phyloP scores from a whole-genome alignment of 345 rosid genomes.

The Eucalyptus erythrocorys region DNA sequence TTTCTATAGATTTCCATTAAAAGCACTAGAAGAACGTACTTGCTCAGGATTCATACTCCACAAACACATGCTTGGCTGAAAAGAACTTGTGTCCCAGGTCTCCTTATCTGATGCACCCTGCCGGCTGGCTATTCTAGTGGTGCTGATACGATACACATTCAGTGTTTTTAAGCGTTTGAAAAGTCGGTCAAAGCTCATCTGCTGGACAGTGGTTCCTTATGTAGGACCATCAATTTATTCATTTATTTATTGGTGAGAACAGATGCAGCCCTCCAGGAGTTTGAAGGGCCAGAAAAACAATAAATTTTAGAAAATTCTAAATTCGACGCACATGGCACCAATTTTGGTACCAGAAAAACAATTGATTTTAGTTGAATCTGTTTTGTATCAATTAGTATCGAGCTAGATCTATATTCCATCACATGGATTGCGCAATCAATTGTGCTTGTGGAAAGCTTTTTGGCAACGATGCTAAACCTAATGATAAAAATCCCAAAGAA shows the following conservation, averaged over 20 bases:
- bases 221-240: background rate
- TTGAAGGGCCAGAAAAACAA: background rate
- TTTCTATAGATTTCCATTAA: background rate
- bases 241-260: background rate
- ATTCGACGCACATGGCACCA: background rate
- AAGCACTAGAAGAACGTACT: background rate
- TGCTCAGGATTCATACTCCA: background rate
- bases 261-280: background rate
- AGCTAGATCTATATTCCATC: background rate
- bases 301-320: background rate
- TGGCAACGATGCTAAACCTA: background rate
- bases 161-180: background rate
- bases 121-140: background rate
- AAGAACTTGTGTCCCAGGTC: background rate
- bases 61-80: background rate
- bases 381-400: background rate
- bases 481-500: background rate
- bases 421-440: background rate
- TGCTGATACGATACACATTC: background rate
- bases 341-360: background rate
- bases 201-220: background rate
- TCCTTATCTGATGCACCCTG: background rate
- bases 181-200: constrained; percentile 3
- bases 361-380: background rate
- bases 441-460: background rate